Evolutionary conservation across 1,284 basidiomycete genomes (phyloP).

Genomic region (Fomitopsis schrenkii): DNA sequence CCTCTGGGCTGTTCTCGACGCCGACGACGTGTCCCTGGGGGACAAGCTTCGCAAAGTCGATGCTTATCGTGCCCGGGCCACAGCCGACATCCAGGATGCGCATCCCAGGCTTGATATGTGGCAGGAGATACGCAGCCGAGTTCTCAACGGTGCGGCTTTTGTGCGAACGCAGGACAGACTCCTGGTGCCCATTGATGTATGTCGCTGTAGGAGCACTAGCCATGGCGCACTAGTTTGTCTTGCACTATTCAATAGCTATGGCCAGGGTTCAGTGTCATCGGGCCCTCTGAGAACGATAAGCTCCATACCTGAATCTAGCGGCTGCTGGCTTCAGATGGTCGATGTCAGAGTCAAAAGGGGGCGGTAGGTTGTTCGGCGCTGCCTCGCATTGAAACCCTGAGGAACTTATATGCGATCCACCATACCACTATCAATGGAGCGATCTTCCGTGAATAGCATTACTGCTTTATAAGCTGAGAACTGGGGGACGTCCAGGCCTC

Average conservation of each 20-base stretch:
- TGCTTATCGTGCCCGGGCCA: conserved; percentile 42
- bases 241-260: neutral
- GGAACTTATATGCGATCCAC: neutral
- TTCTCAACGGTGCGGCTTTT: conserved; percentile 38
- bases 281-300: no score
- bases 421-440: neutral
- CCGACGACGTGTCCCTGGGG: conserved; percentile 38
- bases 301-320: no score
- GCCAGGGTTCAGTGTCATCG: no score
- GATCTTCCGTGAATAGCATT: neutral
- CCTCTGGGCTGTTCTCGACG: conserved; percentile 29
- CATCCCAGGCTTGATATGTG: conserved; percentile 34
- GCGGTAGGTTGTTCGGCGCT: no score
- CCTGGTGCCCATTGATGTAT: conserved; percentile 12
- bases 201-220: neutral
- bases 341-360: neutral
- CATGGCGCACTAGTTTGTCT: neutral
- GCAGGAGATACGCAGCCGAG: conserved; percentile 38
- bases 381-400: no score
- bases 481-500: no score
- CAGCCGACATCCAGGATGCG: conserved; percentile 43
- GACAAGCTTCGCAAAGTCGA: conserved; percentile 35
- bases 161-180: conserved; percentile 38
- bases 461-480: neutral
- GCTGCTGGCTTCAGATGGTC: neutral